Conservation (phyloP, 2,329 filamentous ascomycete species). For the Aspergillus brunneoviolaceus region DNA sequence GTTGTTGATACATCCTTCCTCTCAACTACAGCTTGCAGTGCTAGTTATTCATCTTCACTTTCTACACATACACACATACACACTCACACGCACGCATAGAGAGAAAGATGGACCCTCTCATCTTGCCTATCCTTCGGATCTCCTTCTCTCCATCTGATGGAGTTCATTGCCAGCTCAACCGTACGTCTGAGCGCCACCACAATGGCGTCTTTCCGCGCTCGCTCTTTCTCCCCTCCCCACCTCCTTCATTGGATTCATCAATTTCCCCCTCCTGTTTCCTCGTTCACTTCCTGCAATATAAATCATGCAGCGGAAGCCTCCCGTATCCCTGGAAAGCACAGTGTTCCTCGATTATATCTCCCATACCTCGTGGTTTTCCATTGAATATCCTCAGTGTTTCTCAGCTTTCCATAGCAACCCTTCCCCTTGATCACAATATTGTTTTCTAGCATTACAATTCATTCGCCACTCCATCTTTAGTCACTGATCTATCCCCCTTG, state of each 20-base stretch:
- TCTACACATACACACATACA: background rate
- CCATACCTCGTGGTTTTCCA: conserved; percentile 28
- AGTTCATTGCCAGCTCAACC: conserved; percentile 15
- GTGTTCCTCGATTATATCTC: conserved; percentile 24
- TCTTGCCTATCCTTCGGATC: background rate
- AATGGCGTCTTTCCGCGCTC: conserved; percentile 8
- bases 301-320: conserved; percentile 34
- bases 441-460: conserved; percentile 5
- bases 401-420: conserved; percentile 13
- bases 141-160: conserved; percentile 14
- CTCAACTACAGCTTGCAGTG: background rate
- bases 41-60: background rate
- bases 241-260: conserved; percentile 7
- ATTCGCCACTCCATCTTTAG: background rate
- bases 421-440: conserved; percentile 16
- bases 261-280: conserved; percentile 15
- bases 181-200: conserved; percentile 22
- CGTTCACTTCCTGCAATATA: conserved; percentile 33
- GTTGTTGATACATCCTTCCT: conserved; percentile 14
- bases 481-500: conserved; percentile 11
- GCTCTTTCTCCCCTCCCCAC: conserved; percentile 10
- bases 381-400: conserved; percentile 14
- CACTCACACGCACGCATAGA: no score
- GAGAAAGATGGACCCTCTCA: background rate
- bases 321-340: conserved; percentile 20